Percentiles rank a stretch among this genome's conserved stretches.
phyloP scores from a whole-genome alignment of 2,329 filamentous ascomycete genomes.

The Microthyrium microscopicum region DNA sequence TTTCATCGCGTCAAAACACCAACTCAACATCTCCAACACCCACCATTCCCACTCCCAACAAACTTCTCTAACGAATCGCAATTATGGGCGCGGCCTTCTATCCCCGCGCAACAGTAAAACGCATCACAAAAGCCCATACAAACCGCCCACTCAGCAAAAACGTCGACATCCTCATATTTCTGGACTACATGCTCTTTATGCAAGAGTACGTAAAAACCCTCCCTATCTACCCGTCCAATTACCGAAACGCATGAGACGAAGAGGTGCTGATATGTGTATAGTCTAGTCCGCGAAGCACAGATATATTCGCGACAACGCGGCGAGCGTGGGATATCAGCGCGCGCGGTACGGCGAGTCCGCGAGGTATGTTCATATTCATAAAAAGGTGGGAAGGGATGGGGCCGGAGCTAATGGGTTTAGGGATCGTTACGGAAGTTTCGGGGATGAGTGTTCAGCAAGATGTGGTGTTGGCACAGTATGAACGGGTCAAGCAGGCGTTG shows the following conservation, averaged over 20 bases:
- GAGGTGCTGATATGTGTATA: constrained; percentile 18
- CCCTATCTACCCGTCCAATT: not conserved
- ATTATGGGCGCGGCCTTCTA: constrained; percentile 52
- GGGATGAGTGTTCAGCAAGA: not conserved
- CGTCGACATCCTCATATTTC: constrained; percentile 68
- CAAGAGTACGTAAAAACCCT: constrained; percentile 33
- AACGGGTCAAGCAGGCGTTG: too few relatives aligned
- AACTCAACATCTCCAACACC: not conserved
- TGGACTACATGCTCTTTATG: constrained; percentile 74
- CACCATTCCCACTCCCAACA: not conserved
- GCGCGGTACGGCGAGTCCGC: constrained; percentile 61
- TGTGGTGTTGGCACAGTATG: too few relatives aligned
- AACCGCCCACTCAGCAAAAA: constrained; percentile 69
- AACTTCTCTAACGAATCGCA: constrained; percentile 1
- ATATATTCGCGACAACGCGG: constrained; percentile 60
- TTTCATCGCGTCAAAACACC: too few relatives aligned
- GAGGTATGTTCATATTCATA: constrained; percentile 35
- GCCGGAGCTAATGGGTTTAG: not conserved
- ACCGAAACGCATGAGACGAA: not conserved
- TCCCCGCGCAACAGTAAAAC: constrained; percentile 69
- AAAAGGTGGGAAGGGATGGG: not conserved
- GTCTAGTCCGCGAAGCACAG: constrained; percentile 62
- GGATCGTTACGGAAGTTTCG: constrained; percentile 3
- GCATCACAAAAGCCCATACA: constrained; percentile 79
- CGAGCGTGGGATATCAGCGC: constrained; percentile 57